Conservation (phyloP, 768 basidiomycete species). For the Nevesoporus exiguus region DNA sequence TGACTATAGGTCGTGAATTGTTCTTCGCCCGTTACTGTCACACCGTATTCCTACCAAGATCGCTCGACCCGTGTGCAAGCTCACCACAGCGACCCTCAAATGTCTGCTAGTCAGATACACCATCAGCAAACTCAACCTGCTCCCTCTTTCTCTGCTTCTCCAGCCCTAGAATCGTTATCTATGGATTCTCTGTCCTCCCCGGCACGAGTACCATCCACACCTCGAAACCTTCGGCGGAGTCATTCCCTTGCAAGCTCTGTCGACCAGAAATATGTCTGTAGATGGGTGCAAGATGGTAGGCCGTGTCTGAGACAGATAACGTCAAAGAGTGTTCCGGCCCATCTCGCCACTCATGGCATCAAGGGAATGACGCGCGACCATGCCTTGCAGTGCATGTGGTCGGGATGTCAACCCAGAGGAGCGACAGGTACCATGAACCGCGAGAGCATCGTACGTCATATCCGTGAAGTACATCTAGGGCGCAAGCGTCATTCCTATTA, state of each 20-base stretch:
- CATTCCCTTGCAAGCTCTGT: neutral
- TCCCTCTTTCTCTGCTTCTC: neutral
- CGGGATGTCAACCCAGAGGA: conserved; percentile 1
- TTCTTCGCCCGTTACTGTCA: too few species aligned
- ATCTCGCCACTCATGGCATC: conserved; percentile 12
- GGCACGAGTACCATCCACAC: too few species aligned
- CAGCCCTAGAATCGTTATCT: neutral
- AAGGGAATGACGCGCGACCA: rapidly evolving
- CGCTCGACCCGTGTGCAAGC: too few species aligned
- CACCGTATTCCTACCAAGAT: too few species aligned
- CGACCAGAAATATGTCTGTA: neutral
- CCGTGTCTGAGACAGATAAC: conserved; percentile 3
- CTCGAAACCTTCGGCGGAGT: neutral
- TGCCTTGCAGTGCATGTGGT: conserved; percentile 5
- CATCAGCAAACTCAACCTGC: neutral
- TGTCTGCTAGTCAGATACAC: too few species aligned
- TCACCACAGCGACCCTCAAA: too few species aligned
- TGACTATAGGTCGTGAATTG: too few species aligned
- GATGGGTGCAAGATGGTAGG: conserved; percentile 5
- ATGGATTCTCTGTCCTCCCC: too few species aligned
- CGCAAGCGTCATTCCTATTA: too few species aligned
- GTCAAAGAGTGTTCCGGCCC: neutral
- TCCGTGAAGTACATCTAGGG: conserved; percentile 13
- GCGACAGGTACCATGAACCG: conserved; percentile 1
- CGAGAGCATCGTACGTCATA: conserved; percentile 16